Percentiles rank a stretch among this genome's conserved stretches.
Evolutionary conservation across 257 asterid genomes (phyloP).

Genomic region (Solanum rostratum): DNA sequence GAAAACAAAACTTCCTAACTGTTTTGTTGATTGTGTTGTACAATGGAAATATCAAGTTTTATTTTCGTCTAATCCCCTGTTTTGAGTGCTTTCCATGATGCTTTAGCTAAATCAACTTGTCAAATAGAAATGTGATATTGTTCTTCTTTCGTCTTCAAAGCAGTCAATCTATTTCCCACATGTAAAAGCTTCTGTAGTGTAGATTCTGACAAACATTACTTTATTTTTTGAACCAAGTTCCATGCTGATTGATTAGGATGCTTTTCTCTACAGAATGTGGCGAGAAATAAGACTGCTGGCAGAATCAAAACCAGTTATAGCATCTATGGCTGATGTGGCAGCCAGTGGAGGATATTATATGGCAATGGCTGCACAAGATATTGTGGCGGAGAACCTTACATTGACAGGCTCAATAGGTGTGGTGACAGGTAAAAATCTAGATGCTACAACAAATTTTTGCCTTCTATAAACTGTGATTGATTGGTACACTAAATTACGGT

Average conservation of each 20-base stretch:
- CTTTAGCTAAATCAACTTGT: background rate
- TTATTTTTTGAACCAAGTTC: background rate
- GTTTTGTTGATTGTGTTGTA: background rate
- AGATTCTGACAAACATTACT: background rate
- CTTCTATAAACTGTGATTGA: background rate
- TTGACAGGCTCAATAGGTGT: slow-evolving; percentile 97
- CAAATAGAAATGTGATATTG: background rate
- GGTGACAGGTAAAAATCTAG: slow-evolving; percentile 60
- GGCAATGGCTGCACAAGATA: slow-evolving; percentile 86
- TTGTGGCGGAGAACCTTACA: slow-evolving; percentile 90
- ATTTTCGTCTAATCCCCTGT: background rate
- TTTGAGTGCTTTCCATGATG: background rate
- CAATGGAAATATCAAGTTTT: background rate
- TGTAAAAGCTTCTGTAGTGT: background rate
- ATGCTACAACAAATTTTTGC: background rate
- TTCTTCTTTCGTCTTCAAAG: background rate
- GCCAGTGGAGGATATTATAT: slow-evolving; percentile 99
- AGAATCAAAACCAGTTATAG: slow-evolving; percentile 76
- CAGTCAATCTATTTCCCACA: background rate
- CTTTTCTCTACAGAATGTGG: slow-evolving; percentile 76
- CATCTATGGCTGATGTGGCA: slow-evolving; percentile 99
- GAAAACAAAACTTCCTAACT: background rate
- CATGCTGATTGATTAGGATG: background rate
- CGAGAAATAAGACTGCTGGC: slow-evolving; percentile 94
- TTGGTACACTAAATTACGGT: background rate